Evolutionary conservation across 1,139 yeast species (phyloP).

Genomic region (Yamadazyma jaroonii): DNA sequence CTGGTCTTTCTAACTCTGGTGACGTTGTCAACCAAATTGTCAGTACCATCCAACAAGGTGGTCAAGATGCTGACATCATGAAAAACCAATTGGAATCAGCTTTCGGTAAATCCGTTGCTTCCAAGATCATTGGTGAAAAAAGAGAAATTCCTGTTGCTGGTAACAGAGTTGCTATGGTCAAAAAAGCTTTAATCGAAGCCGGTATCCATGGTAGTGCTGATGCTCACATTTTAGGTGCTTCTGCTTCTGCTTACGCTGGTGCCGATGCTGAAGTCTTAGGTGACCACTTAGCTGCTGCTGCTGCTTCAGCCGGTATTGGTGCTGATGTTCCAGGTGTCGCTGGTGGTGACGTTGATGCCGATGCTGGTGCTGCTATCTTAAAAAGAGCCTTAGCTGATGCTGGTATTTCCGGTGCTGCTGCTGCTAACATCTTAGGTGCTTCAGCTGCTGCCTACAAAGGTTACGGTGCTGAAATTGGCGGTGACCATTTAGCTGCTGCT

Average conservation of each 20-base stretch:
- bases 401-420: slow-evolving; percentile 9
- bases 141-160: slow-evolving; percentile 4
- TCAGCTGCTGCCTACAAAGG: slow-evolving; percentile 11
- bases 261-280: slow-evolving; percentile 7
- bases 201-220: slow-evolving; percentile 9
- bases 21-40: slow-evolving; percentile 11
- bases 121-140: slow-evolving; percentile 3
- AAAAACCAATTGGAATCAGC: slow-evolving; percentile 14
- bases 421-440: slow-evolving; percentile 7
- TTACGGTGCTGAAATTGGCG: slow-evolving; percentile 10
- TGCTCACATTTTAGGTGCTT: slow-evolving; percentile 4
- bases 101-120: slow-evolving; percentile 13
- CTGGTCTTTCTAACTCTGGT: slow-evolving; percentile 9
- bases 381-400: slow-evolving; percentile 13
- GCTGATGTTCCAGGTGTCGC: slow-evolving; percentile 14
- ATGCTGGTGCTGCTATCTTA: slow-evolving; percentile 10
- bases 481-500: slow-evolving; percentile 14
- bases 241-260: slow-evolving; percentile 5
- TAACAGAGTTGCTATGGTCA: slow-evolving; percentile 11
- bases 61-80: slow-evolving; percentile 11
- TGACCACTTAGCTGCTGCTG: slow-evolving; percentile 6
- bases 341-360: slow-evolving; percentile 10
- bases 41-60: slow-evolving; percentile 11
- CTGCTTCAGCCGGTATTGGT: slow-evolving; percentile 8
- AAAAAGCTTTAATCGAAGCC: slow-evolving; percentile 11